Base-by-base conservation (phyloP, 495 filamentous ascomycete genomes). In the Parathielavia hyrcaniae region DNA sequence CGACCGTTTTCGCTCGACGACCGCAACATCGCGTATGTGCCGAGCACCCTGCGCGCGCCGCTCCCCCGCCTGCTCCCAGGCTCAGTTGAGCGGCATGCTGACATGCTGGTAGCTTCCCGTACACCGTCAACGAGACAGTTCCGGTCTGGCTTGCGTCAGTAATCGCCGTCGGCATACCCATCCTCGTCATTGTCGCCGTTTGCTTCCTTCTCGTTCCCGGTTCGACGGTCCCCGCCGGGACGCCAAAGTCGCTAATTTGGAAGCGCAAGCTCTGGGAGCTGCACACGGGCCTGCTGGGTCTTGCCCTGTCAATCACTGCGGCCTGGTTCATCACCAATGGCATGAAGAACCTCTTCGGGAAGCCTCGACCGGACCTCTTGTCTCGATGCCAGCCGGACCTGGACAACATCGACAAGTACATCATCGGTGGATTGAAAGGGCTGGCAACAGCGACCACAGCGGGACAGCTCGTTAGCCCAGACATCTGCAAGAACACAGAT, bases 291-390 rank as follows among this genome's bases (percentile, higher is more conserved):
- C 82, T 88, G 61, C 69, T 93, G 47, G 90, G 90, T 5, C 72
- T 95, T 26, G 73, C 81, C 35, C 73, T 93, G 14, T 84, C 86
- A 13, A 75, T 86, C 23, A 80, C 79, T 32, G 70, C 82, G 12
- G 77, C 86, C 1, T 92, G 89, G 73, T 79, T 90, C 45, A 85
- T 93, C 40, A 92, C 88, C 4, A 86, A 87, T 45, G 86, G 82
- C 13, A 80, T 95, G 71, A 95, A 95, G 76, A 93, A 90, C 71
- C 78, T 88, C 2, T 89, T 87, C 60, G 90, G 90, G 39, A 95
- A 93, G 67, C 90, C 90, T 11, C 74, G 90, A 58, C 90, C 90
- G 0, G 90, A 95, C 75, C 69, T 95, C 8, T 83, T 95, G 34
- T 79, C 77, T 55, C 78, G 89, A 50, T 89, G 88, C 67, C 70